Evolutionary conservation across 345 rosid genomes (phyloP), one percentile per base, ranked within the genome.

Genomic region (Corchorus capsularis): DNA sequence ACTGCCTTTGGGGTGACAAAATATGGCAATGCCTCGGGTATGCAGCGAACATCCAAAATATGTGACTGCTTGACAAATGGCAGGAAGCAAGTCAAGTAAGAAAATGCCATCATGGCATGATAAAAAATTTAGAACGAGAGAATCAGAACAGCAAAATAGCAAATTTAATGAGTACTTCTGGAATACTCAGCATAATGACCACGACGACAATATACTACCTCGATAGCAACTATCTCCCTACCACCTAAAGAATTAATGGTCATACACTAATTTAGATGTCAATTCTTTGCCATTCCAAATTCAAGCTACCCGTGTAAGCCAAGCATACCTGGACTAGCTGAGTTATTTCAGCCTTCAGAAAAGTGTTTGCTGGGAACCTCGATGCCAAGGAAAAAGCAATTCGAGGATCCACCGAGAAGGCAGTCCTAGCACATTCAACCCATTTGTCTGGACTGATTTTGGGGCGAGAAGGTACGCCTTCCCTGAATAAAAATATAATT

Each of bases 1-100:
- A 94, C 97, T 81, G 93, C 94, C 84, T 88, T 94, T 16, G 97
- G 98, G 69, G 93, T 94, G 75, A 96, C 97, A 88, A 96, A 89
- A 81, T 87, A 94, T 11, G 99, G 99, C 85, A 96, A 86, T 74
- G 99, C 98, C 87, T 96, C 97, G 34, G 99, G 94, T 76, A 96
- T 89, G 77, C 89, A 82, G 76, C 92, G 97, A 47, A 96, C 83
- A 39, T 92, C 95, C 77, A 86, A 72, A 80, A 94, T 91, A 83
- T 90, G 82, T 22, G 89, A 80, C 99, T 96, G 94, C 89, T 85
- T 72, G 75, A 66, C 54, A 79, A 74, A 73, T 49, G 65, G 20
- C 77, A 79, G 77, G 49, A 50, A 62, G 60, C 14, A 32, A 70
- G 61, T 49, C 35, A 80, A 55, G 34, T 75, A 75, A 73, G 46